Evolutionary conservation across 1,139 yeast species (phyloP), one percentile per base, ranked within the genome.

Genomic region (Yamadazyma triangularis): DNA sequence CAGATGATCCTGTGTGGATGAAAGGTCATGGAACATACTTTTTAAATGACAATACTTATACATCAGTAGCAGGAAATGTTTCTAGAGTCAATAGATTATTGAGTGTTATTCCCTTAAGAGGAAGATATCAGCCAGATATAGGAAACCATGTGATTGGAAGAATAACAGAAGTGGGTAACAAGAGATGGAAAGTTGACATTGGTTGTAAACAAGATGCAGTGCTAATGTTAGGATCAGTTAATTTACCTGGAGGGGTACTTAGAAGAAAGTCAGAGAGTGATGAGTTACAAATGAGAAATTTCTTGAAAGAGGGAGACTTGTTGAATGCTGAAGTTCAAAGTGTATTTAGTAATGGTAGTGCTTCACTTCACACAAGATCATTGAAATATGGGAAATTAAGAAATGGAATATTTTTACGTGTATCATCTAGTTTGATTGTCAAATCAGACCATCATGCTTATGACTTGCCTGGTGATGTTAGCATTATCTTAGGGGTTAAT

Each of bases 1-100:
- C 98, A 0, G 94, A 85, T 47, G 98, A 93, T 50, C 88, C 96
- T 6, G 74, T 83, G 4, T 91, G 97, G 96, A 93, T 93, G 98
- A 77, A 95, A 54, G 99, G 98, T 21, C 99, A 93, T 54, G 98
- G 98, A 3, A 93, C 98, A 0, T 91, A 87, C 54, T 78, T 82
- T 40, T 62, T 81, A 25, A 75, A 75, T 22, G 77, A 74, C 35
- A 66, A 73, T 45, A 88, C 96, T 1, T 88, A 77, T 53, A 83
- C 96, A 1, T 81, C 96, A 0, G 95, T 91, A 4, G 96, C 96
- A 0, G 99, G 99, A 4, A 79, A 79, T 13, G 80, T 93, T 11
- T 75, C 86, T 1, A 70, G 93, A 44, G 96, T 89, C 31, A 91
- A 91, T 58, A 77, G 91, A 46, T 69, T 91, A 38, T 66, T 91